phyloP scores from a whole-genome alignment of 129 eudicot species.

The Sambucus nigra region DNA sequence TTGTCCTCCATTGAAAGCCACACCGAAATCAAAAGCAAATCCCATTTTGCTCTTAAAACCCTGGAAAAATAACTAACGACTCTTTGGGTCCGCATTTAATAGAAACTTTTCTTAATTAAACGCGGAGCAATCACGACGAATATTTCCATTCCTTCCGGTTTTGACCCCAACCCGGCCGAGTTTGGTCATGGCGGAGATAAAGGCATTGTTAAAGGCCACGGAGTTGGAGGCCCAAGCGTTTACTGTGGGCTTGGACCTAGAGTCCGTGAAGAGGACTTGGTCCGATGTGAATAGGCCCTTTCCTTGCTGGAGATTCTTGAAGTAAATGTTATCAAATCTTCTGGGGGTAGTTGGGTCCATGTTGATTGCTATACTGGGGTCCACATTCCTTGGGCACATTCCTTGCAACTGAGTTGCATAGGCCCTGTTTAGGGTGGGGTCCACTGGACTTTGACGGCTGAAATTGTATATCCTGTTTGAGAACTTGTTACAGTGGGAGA shows the following conservation, averaged over 20 bases:
- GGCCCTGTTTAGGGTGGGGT: conserved; percentile 57
- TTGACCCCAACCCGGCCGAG: conserved; percentile 85
- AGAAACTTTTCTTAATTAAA: conserved; percentile 31
- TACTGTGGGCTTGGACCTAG: conserved; percentile 55
- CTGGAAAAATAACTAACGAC: neutral
- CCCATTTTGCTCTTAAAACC: no score
- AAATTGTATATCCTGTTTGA: conserved; percentile 68
- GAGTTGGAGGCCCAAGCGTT: conserved; percentile 42
- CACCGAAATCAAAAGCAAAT: no score
- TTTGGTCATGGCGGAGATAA: conserved; percentile 56
- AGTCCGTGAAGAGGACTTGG: conserved; percentile 65
- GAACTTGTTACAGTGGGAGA: conserved; percentile 74
- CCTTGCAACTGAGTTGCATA: conserved; percentile 55
- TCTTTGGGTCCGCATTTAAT: neutral
- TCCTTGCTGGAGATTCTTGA: conserved; percentile 49
- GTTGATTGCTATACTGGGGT: conserved; percentile 58
- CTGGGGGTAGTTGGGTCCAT: conserved; percentile 81
- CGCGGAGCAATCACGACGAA: conserved; percentile 56
- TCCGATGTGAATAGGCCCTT: conserved; percentile 84
- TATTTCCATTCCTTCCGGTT: conserved; percentile 63
- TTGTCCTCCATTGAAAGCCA: no score
- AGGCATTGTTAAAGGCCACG: conserved; percentile 44
- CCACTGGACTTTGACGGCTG: conserved; percentile 39
- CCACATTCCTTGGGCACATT: conserved; percentile 63
- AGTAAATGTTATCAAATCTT: conserved; percentile 66